Evolutionary conservation across 1,284 basidiomycete species (phyloP), one percentile per base, ranked within the genome.

Genomic region (Phellopilus nigrolimitatus): DNA sequence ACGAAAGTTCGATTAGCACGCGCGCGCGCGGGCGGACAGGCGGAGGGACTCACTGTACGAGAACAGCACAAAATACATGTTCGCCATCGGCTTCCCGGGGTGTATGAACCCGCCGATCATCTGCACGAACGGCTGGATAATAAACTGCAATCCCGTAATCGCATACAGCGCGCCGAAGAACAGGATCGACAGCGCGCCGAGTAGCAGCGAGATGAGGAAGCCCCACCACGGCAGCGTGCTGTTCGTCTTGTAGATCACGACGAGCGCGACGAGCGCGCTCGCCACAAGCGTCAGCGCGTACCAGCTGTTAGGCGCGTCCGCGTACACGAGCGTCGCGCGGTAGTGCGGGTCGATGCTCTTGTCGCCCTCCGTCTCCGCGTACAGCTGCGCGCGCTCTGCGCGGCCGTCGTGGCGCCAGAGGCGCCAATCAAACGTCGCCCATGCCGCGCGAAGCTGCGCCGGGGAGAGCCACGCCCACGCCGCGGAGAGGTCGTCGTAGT

Each of bases 191-290:
- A 76, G 49, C 1, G 59, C 59, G 0, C 68, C 69, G 7, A 78
- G 58, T 3, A 75, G 38, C 4, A 71, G 57, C 1, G 76, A 62
- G 42, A 75, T 60, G 5, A 72, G 22, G 47, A 76, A 67, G 0
- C 74, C 75, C 71, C 69, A 79, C 72, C 78, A 79, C 3, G 78
- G 76, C 4, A 80, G 60, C 3, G 74, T 78, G 1, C 75, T 76
- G 55, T 73, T 54, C 3, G 69, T 71, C 58, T 73, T 73, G 63
- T 79, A 77, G 36, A 73, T 73, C 13, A 73, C 66, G 0, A 74
- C 69, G 38, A 78, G 60, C 6, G 71, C 69, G 19, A 73, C 66
- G 4, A 68, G 58, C 27, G 74, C 60, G 0, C 73, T 74, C 10
- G 63, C 22, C 7, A 68, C 33, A 3, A 79, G 65, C 4, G 63